Evolutionary conservation across 495 filamentous ascomycete genomes (phyloP), one percentile per base, ranked within the genome.

Genomic region (Tuber indicum): DNA sequence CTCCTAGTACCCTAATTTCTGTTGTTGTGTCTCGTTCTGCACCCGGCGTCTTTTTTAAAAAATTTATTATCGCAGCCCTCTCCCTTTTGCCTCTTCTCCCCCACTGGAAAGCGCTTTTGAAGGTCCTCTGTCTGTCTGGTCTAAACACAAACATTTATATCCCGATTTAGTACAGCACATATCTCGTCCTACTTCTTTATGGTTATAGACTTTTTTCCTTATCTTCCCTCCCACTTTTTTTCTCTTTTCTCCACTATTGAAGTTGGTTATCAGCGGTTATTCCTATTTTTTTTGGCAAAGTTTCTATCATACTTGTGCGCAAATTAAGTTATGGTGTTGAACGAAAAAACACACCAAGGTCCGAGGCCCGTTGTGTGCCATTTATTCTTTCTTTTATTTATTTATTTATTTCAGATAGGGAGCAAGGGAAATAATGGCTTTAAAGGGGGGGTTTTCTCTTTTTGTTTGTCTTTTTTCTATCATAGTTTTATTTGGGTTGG

Each of bases 41-140:
- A 75, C 72, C 46, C 19, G 21, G 23, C 42, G 66, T 73, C 74
- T 77, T 77, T 4, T 49, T 70, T 52, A 12, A 41, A 72, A 12
- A 41, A 72, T 77, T 14, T 44, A 36, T 43, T 70, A 41, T 52
- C 9, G 23, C 8, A 14, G n/a, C n/a, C 58, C 36, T 66, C 26
- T 17, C 26, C 58, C 14, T 36, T 36, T 36, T 23, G 23, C 9
- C 8, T 8, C 23, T 58, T 58, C 32, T 66, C 26, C 17, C 32
- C 26, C 16, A 16, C 12, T 12, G n/a, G 12, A 36, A 36, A 8
- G 58, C 58, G 16, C 58, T 19, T 66, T 66, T 74, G 46, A 44
- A 41, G 26, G 23, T 23, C 23, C 72, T 74, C 23, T 36, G 12
- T 58, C 46, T 39, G 10, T 16, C 10, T 69, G 49, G 39, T 74